phyloP scores from a whole-genome alignment of 2,329 filamentous ascomycete species.

The Venturia aucupariae region DNA sequence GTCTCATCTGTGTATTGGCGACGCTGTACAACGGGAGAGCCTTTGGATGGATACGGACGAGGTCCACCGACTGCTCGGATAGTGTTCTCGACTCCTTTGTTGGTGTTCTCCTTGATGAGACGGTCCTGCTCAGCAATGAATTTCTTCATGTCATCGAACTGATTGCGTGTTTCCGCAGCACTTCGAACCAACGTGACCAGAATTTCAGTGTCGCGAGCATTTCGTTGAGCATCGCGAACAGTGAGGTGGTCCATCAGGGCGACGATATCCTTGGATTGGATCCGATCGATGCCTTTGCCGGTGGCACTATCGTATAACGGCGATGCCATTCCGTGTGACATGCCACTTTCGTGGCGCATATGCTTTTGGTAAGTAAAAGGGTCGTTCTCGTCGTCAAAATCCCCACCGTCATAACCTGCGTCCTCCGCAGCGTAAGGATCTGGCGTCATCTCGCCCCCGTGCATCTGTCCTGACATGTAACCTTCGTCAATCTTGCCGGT shows the following conservation, averaged over 20 bases:
- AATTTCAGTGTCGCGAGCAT: conserved; percentile 93
- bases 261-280: conserved; percentile 93
- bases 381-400: conserved; percentile 46
- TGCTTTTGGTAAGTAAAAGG: conserved; percentile 54
- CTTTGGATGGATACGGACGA: conserved; percentile 63
- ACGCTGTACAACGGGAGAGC: conserved; percentile 43
- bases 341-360: conserved; percentile 66
- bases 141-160: conserved; percentile 90
- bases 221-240: conserved; percentile 91
- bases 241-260: conserved; percentile 98
- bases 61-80: conserved; percentile 76
- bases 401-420: conserved; percentile 33
- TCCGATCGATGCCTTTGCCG: conserved; percentile 78
- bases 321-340: conserved; percentile 84
- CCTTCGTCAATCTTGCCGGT: conserved; percentile 70
- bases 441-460: conserved; percentile 37
- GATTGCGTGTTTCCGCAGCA: conserved; percentile 93
- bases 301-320: conserved; percentile 86
- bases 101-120: conserved; percentile 76
- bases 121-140: conserved; percentile 86
- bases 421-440: conserved; percentile 25
- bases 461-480: conserved; percentile 71
- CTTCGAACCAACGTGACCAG: conserved; percentile 87
- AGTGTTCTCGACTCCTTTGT: conserved; percentile 78
- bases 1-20: conserved; percentile 41